phyloP scores from a whole-genome alignment of 1,139 yeast genomes.

The Pichia sp. region DNA sequence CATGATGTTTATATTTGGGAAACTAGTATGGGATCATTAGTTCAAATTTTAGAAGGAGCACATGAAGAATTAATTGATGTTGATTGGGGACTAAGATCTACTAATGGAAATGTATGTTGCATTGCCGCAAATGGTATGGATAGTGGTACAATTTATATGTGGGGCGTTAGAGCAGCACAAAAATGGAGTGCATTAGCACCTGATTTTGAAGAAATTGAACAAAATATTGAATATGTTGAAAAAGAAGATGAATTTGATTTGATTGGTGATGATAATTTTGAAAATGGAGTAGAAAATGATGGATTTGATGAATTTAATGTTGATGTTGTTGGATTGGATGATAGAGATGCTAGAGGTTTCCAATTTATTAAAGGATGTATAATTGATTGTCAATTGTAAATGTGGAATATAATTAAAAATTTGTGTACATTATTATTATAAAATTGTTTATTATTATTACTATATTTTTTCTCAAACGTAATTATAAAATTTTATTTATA shows the following conservation, averaged over 20 bases:
- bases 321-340: conserved; percentile 61
- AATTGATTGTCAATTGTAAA: conserved; percentile 28
- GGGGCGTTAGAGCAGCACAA: conserved; percentile 82
- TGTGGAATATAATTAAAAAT: not conserved
- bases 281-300: conserved; percentile 53
- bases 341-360: conserved; percentile 65
- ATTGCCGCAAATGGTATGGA: conserved; percentile 89
- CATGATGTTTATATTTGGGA: conserved; percentile 95
- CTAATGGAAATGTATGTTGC: conserved; percentile 38
- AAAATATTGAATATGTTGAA: conserved; percentile 82
- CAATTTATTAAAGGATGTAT: conserved; percentile 36
- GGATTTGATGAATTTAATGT: conserved; percentile 33
- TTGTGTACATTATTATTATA: not conserved
- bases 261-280: conserved; percentile 65
- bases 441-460: not conserved
- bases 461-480: too few species aligned
- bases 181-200: conserved; percentile 98
- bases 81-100: conserved; percentile 70
- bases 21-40: conserved; percentile 77
- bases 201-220: conserved; percentile 91
- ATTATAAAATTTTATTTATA: not conserved
- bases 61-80: conserved; percentile 79
- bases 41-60: conserved; percentile 89
- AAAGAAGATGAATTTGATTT: conserved; percentile 91
- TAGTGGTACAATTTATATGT: conserved; percentile 72